Evolutionary conservation across 75 land plant species (phyloP), one percentile per base, ranked within the genome.

Genomic region (Larix kaempferi): DNA sequence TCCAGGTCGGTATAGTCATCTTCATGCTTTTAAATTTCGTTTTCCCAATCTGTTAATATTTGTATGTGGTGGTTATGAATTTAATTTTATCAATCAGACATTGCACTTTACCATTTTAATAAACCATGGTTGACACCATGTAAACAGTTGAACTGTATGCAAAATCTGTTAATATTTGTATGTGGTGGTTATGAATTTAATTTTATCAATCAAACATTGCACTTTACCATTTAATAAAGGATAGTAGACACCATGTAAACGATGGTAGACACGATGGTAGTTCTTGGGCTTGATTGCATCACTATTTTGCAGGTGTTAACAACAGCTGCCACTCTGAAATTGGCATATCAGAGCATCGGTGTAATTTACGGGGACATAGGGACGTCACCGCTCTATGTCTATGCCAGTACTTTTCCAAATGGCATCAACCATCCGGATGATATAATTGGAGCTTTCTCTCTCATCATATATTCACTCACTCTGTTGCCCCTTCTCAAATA

Each of bases 301-400:
- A 27, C 4, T 69, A 19, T 54, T 54, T 26, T 25, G 17, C 60
- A 71, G 77, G 26, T 35, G 59, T 62, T 59, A 19, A 66, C 56
- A 1, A 83, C 80, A 78, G 39, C 23, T 2, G 62, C 78, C 69
- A 79, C 79, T 2, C n/a, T 92, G 76, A 22, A 39, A 7, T 75
- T 93, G 21, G 95, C 95, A 1, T 93, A 85, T 61, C 91, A 87
- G 81, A 88, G 92, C 71, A 60, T 93, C 49, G 94, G 91, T 26
- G 67, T 93, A 3, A 91, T 91, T 59, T 93, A 85, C 75, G 95
- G 95, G 1, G 95, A 93, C 71, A 84, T 93, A 11, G 94, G 94
- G 23, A 93, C 95, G 0, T 91, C 95, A 3, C 94, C 91, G 5
- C 74, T 93, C 5, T 94, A 92, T 75, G 97, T 92, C 5, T 94